Evolutionary conservation across 2,329 filamentous ascomycete species (phyloP), one percentile per base, ranked within the genome.

Genomic region (Cladosporium sphaerospermum): DNA sequence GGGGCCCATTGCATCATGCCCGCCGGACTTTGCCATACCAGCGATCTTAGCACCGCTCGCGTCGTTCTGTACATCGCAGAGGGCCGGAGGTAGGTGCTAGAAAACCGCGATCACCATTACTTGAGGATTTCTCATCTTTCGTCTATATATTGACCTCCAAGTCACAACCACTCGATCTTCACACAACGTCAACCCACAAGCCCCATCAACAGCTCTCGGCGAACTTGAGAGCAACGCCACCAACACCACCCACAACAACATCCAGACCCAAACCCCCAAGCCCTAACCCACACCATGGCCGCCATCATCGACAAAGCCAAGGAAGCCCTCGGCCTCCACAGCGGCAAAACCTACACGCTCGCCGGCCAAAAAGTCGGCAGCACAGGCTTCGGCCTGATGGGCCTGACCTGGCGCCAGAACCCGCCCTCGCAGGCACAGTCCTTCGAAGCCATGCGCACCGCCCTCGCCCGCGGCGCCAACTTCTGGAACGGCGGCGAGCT

Each of bases 401-500:
- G 75, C 47, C 62, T 78, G 1, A 78, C 75, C 53, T 76, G 73
- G 75, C 67, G 73, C 46, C 54, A 56, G 4, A 66, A 64, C 34
- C 72, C 73, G 4, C 69, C 63, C 5, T 59, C 68, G 5, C 57
- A 67, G 43, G 62, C 67, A 31, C 61, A 76, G 52, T 60, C 71
- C 58, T 72, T 77, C 59, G 64, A 67, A 51, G 70, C 73, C 2
- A 75, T 78, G 74, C 71, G 69, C 47, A 65, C 69, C 1, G 71
- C 74, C 28, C 60, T 75, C 13, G 59, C 66, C 2, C 53, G 60
- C 11, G 74, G 75, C 31, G 66, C 73, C n/a, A 74, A 73, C 59
- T 70, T 72, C 57, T 78, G 75, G 74, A 78, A 78, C 56, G 75
- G 72, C 39, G 75, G 75, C 54, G 73, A 76, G 56, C 54, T 78